phyloP scores from a whole-genome alignment of 2,329 filamentous ascomycete species.

The Cladobotryum mycophilum region DNA sequence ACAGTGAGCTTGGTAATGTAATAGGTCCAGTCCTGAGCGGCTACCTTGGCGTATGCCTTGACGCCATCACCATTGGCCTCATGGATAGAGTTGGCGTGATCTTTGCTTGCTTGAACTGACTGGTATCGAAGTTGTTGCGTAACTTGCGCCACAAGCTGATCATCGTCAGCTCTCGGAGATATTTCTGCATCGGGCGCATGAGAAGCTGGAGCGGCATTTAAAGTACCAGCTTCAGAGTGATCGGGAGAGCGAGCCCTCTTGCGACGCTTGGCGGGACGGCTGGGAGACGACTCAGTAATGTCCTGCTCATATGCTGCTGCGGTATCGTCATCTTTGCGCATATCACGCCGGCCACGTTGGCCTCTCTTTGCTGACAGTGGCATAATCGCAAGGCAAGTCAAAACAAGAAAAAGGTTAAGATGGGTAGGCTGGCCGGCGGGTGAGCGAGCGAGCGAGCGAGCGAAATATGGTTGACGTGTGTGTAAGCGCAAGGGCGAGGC shows the following conservation, averaged over 20 bases:
- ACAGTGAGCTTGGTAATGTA: conserved; percentile 71
- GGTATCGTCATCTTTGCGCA: conserved; percentile 31
- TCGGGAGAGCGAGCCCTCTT: conserved; percentile 41
- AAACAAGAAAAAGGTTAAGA: background rate
- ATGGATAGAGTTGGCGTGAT: conserved; percentile 59
- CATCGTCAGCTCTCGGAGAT: conserved; percentile 43
- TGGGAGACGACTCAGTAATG: conserved; percentile 50
- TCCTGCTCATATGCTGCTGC: conserved; percentile 26
- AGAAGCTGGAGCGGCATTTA: conserved; percentile 13
- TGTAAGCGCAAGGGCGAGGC: too few species aligned
- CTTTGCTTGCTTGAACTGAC: conserved; percentile 52
- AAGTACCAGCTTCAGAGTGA: conserved; percentile 9
- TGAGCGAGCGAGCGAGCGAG: background rate
- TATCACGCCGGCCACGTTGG: conserved; percentile 33
- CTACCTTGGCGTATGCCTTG: conserved; percentile 75
- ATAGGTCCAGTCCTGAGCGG: conserved; percentile 77
- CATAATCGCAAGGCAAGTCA: conserved; percentile 21
- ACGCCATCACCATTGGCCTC: conserved; percentile 56
- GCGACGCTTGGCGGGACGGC: conserved; percentile 57
- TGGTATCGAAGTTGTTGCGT: conserved; percentile 45
- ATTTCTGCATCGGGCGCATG: conserved; percentile 34
- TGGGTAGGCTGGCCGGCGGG: background rate
- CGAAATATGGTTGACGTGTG: background rate
- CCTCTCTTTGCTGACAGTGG: conserved; percentile 32
- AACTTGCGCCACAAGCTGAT: conserved; percentile 50